These are phyloP conservation scores for Ephemerocybe angulata DNA, from an alignment of 768 basidiomycete genomes.

Conservation along the genomic window DNA sequence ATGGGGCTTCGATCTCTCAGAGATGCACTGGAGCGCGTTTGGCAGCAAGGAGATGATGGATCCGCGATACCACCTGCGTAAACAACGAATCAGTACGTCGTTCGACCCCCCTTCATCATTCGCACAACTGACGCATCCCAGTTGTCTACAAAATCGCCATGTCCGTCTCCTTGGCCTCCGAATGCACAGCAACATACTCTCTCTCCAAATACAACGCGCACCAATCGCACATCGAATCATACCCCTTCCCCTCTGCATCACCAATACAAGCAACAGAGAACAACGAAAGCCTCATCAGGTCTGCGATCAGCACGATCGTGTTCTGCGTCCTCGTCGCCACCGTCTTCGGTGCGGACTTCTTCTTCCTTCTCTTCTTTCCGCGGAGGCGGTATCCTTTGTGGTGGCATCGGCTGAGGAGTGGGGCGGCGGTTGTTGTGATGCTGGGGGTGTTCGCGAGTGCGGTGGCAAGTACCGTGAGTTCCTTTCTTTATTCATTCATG, in stretches of 20 bases:
- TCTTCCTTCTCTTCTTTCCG: conserved; percentile 35
- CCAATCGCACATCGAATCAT: conserved; percentile 26
- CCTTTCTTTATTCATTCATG: not conserved
- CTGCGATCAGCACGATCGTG: conserved; percentile 28
- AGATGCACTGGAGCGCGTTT: conserved; percentile 33
- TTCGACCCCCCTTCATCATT: not conserved
- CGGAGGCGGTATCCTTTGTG: conserved; percentile 27
- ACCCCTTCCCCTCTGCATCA: no score
- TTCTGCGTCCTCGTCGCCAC: conserved; percentile 35
- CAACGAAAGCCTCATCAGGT: conserved; percentile 29
- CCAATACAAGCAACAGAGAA: conserved; percentile 20
- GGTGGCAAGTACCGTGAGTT: conserved; percentile 30
- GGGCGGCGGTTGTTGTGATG: conserved; percentile 21
- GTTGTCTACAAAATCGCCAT: conserved; percentile 22
- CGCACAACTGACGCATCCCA: not conserved
- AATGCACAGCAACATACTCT: conserved; percentile 35
- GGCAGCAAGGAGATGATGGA: conserved; percentile 29
- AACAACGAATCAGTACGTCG: conserved; percentile 29
- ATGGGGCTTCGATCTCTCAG: conserved; percentile 33
- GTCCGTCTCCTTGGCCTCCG: conserved; percentile 29
- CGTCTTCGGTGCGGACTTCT: conserved; percentile 34
- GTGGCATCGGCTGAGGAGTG: conserved; percentile 23
- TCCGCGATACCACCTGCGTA: conserved; percentile 27
- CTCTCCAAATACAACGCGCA: conserved; percentile 32
- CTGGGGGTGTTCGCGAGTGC: conserved; percentile 26